Evolutionary conservation across 257 asterid species (phyloP), one percentile per base, ranked within the genome.

Genomic region (Handroanthus guayacan): DNA sequence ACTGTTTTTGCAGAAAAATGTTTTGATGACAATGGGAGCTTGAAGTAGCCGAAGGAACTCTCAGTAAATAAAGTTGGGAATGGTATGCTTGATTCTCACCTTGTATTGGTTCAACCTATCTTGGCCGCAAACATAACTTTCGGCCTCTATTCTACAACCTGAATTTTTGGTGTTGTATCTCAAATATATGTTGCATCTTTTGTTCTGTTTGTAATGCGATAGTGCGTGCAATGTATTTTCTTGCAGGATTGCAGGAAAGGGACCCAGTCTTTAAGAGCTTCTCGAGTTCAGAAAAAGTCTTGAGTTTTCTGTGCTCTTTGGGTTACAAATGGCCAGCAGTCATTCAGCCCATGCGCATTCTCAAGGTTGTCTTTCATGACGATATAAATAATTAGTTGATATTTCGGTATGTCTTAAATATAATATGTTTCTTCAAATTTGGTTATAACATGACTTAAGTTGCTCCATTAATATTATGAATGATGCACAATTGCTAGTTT

Each of bases 51-150:
- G 60, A 91, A 91, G 82, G 75, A 88, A 74, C 85, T 89, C 72
- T 89, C 97, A 31, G 88, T 89, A 45, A 89, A 91, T 85, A 91
- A 91, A 91, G 97, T 91, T 78, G 96, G 97, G n/a, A 94, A 91
- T 70, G 97, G 96, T 89, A 91, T 70, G 75, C 70, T 63, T 57
- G 44, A 58, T 37, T 51, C 18, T 9, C 48, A 37, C 69, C 52
- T 71, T 56, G 25, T 37, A 10, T 63, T 48, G 12, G 31, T 67
- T 16, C 52, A 69, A 54, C 48, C 4, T 31, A 43, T 71, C 36
- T 39, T 7, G 3, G 6, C 44, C 44, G 6, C 4, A 39, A 39
- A 39, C 6, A 3, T 3, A 39, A 39, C 61, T 75, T 62, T 52
- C 56, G 36, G 31, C 54, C 5, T 31, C 41, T n/a, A 8, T 3